Evolutionary conservation across 495 filamentous ascomycete species (phyloP).

Genomic region (Mycothermus thermophilus): DNA sequence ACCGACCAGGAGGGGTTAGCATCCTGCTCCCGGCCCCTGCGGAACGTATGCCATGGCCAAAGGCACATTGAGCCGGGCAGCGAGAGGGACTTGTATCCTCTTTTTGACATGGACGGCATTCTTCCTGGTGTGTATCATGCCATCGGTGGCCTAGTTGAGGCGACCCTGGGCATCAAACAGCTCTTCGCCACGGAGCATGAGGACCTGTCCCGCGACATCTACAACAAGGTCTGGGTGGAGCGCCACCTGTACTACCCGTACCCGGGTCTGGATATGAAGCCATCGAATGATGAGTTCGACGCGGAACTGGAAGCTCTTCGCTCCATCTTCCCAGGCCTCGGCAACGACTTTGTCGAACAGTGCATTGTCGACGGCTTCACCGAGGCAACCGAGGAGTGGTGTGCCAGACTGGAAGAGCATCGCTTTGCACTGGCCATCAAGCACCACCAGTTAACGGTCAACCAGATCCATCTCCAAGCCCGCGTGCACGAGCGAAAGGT

Average conservation of each 20-base stretch:
- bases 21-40: too few species aligned
- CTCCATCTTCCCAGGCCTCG: neutral
- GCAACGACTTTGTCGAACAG: neutral
- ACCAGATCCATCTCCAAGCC: too few species aligned
- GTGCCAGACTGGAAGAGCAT: neutral
- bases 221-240: neutral
- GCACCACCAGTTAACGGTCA: neutral
- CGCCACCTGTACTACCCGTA: neutral
- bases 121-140: neutral
- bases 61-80: too few species aligned
- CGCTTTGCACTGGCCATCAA: neutral
- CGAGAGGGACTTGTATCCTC: too few species aligned
- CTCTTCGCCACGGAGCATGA: neutral
- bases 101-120: neutral
- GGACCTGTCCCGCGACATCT: neutral
- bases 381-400: neutral
- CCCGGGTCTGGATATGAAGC: slow-evolving; percentile 4
- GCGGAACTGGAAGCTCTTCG: neutral
- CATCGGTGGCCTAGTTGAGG: slow-evolving; percentile 1
- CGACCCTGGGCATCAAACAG: neutral
- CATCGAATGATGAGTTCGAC: slow-evolving; percentile 1
- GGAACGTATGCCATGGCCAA: too few species aligned
- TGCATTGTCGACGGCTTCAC: neutral
- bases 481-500: too few species aligned
- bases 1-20: too few species aligned